Conservation (phyloP, 1,284 basidiomycete species). For the Meripilus lineatus region DNA sequence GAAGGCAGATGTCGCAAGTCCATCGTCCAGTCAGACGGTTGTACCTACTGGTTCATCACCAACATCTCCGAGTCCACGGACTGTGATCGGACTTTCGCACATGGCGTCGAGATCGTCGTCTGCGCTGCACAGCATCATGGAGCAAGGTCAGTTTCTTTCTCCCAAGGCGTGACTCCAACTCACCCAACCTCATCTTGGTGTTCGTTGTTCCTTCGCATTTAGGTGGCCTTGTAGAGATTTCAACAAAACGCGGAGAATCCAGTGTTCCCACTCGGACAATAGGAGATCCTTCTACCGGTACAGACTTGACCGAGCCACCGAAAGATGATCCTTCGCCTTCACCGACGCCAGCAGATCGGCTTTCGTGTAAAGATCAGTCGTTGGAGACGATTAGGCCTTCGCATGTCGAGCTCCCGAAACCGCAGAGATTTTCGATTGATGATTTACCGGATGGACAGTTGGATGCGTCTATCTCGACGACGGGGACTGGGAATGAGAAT, state of each 20-base stretch:
- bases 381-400: constrained; percentile 16
- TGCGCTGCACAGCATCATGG: constrained; percentile 63
- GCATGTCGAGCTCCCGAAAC: constrained; percentile 19
- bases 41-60: no score
- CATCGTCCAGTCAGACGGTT: no score
- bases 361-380: constrained; percentile 11
- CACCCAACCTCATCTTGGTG: constrained; percentile 1
- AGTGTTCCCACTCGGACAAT: constrained; percentile 42
- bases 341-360: constrained; percentile 8
- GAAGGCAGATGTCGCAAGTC: no score
- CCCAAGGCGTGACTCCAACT: background rate
- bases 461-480: constrained; percentile 17
- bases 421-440: constrained; percentile 18
- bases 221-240: constrained; percentile 61
- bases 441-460: constrained; percentile 15
- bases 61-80: background rate
- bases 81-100: no score
- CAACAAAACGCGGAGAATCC: constrained; percentile 39
- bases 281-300: constrained; percentile 42
- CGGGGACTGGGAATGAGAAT: constrained; percentile 8
- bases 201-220: constrained; percentile 2
- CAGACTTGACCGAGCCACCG: constrained; percentile 18
- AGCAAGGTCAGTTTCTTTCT: constrained; percentile 48
- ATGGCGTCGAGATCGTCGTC: constrained; percentile 33
- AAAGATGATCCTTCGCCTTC: constrained; percentile 14